Evolutionary conservation across 495 filamentous ascomycete species (phyloP).

Genomic region (Friedmanniomyces endolithicus): DNA sequence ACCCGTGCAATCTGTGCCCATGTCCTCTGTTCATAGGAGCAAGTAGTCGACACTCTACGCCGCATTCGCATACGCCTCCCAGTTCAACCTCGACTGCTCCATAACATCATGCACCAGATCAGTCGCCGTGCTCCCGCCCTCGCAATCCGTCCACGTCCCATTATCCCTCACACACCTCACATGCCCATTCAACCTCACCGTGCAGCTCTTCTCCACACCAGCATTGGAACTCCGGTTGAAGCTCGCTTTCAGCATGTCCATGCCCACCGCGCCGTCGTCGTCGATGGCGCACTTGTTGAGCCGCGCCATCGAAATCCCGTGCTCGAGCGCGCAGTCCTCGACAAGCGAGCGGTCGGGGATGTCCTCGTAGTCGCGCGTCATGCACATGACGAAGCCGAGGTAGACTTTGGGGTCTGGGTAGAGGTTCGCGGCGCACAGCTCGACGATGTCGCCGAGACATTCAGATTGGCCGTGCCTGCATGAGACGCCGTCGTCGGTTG

Average conservation of each 20-base stretch:
- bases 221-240: constrained; percentile 55
- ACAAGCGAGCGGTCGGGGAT: constrained; percentile 67
- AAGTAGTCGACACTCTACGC: neutral
- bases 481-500: constrained; percentile 46
- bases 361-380: constrained; percentile 53
- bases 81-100: constrained; percentile 32
- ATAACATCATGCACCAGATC: constrained; percentile 66
- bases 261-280: constrained; percentile 45
- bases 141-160: constrained; percentile 71
- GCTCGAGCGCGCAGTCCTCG: constrained; percentile 74
- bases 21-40: neutral
- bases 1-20: neutral
- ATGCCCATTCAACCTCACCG: constrained; percentile 57
- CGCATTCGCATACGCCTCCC: constrained; percentile 18
- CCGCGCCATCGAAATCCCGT: constrained; percentile 71
- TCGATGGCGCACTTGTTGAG: constrained; percentile 70
- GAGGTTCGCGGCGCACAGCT: constrained; percentile 73
- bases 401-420: constrained; percentile 74
- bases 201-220: constrained; percentile 74
- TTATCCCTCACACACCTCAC: constrained; percentile 75
- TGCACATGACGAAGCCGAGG: constrained; percentile 82
- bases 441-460: constrained; percentile 88
- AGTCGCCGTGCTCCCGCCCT: constrained; percentile 50
- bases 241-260: constrained; percentile 63
- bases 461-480: constrained; percentile 86